These are phyloP conservation scores for Kuraishia floccosa DNA, from an alignment of 805 yeast genomes.

Conservation along the genomic window DNA sequence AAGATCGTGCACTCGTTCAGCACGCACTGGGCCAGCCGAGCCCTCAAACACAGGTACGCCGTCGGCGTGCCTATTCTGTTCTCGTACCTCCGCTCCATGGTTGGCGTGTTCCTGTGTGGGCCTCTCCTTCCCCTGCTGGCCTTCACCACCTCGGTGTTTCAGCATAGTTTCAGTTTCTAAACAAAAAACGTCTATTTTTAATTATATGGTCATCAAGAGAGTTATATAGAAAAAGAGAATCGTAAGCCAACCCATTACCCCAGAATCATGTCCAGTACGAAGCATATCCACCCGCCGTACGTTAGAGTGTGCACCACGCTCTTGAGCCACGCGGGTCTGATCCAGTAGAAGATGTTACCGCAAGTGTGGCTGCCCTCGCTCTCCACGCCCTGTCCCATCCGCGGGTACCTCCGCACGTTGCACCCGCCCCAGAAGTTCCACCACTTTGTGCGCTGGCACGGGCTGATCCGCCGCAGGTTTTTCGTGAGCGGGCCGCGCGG, in stretches of 20 bases:
- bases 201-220: too few relatives aligned
- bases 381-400: slow-evolving; percentile 83
- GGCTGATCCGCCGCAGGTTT: slow-evolving; percentile 52
- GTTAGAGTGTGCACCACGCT: slow-evolving; percentile 22
- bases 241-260: slow-evolving; percentile 15
- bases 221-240: background rate
- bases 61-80: slow-evolving; percentile 11
- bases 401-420: slow-evolving; percentile 59
- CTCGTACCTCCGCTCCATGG: slow-evolving; percentile 10
- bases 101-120: too few relatives aligned
- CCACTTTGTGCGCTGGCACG: slow-evolving; percentile 86
- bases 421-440: slow-evolving; percentile 86
- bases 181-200: too few relatives aligned
- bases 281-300: slow-evolving; percentile 35
- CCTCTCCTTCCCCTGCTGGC: too few relatives aligned
- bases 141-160: too few relatives aligned
- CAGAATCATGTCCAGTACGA: slow-evolving; percentile 24
- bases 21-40: slow-evolving; percentile 10
- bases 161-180: too few relatives aligned
- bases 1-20: slow-evolving; percentile 6
- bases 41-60: slow-evolving; percentile 12
- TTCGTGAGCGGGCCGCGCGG: slow-evolving; percentile 86
- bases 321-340: slow-evolving; percentile 32
- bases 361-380: slow-evolving; percentile 74
- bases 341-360: slow-evolving; percentile 43